A percentile compares a stretch with the other conserved stretches of the same genome.
Conservation (phyloP, 345 rosid species). For the Citrus hindsii region DNA sequence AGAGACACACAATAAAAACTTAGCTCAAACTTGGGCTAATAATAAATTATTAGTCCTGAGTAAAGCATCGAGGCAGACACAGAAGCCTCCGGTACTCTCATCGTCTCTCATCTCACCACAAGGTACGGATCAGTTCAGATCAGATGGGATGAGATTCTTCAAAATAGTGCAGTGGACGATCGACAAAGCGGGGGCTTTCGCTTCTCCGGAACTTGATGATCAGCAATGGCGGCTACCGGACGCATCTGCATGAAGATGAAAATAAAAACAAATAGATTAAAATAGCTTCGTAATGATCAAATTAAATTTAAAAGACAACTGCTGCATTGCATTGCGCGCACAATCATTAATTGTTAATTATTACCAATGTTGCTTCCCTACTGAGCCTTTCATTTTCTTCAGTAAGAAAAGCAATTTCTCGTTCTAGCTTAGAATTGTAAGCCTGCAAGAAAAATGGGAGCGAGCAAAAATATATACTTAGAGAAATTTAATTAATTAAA, state of each 20-base stretch:
- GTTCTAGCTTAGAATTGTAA: constrained; percentile 62
- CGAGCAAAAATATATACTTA: no score
- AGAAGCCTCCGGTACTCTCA: no score
- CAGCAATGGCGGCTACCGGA: constrained; percentile 31
- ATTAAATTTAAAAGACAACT: neutral
- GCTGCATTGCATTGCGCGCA: neutral
- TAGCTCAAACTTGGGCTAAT: no score
- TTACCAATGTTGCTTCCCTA: constrained; percentile 66
- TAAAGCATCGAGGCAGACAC: no score
- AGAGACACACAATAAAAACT: no score
- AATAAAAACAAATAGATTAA: neutral
- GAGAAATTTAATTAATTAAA: no score
- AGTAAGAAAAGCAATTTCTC: constrained; percentile 42
- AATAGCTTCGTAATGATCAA: neutral
- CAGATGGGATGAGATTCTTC: constrained; percentile 26
- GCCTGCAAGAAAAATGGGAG: constrained; percentile 42
- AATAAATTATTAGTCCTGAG: no score
- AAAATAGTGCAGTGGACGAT: constrained; percentile 77
- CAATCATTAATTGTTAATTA: no score
- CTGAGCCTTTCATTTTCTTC: constrained; percentile 68
- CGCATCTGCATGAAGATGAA: constrained; percentile 36
- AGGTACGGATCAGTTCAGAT: no score
- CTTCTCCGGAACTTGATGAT: constrained; percentile 25
- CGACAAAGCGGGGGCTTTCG: constrained; percentile 45
- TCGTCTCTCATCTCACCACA: no score